Base-by-base conservation (phyloP, 2,329 filamentous ascomycete species). In the Monosporascus sp. region DNA sequence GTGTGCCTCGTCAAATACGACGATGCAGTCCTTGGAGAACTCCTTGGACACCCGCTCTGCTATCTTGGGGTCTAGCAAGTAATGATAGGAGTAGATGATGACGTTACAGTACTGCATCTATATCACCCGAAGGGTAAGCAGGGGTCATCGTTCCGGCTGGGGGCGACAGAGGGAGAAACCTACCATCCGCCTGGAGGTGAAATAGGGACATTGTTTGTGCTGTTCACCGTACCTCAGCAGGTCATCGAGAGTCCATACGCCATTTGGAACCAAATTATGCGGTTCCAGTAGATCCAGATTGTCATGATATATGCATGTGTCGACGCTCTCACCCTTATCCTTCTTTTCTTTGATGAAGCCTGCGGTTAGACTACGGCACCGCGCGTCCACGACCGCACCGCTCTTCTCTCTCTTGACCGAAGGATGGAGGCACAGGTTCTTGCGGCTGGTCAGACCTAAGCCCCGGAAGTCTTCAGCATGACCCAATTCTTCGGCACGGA, bases 61-160 rank as follows among this genome's bases (percentile, higher is more conserved):
- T 64, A 99, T 99, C 70, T 99, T 99, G 3, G 94, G 94, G 65
- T 99, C 95, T 17, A 99, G 82, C 3, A 99, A 82, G 67, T 99
- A 99, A 71, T 99, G 94, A 68, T 99, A 99, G 0, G 94, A 99
- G 74, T 99, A 99, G 61, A 99, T 99, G 66, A 99, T 97, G 67
- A 99, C 91, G 69, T 99, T 97, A 80, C 94, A 99, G 68, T 92
- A 97, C 65, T 94, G 88, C 93, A 99, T 97, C 88, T 91, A 59
- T 15, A 35, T 8, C 35, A 40, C 15, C 15, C 28, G 26, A 50
- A 56, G 59, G 22, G 56, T 60, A 14, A 57, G 52, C 49, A 43
- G 15, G 28, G 35, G 53, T 37, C 50, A 47, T 28, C 28, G 7
- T 38, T 26, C 4, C 15, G 11, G 20, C 6, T 17, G 26, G 37